Evolutionary conservation across 2,329 filamentous ascomycete genomes (phyloP).

Genomic region (Paecilomyces sp.): DNA sequence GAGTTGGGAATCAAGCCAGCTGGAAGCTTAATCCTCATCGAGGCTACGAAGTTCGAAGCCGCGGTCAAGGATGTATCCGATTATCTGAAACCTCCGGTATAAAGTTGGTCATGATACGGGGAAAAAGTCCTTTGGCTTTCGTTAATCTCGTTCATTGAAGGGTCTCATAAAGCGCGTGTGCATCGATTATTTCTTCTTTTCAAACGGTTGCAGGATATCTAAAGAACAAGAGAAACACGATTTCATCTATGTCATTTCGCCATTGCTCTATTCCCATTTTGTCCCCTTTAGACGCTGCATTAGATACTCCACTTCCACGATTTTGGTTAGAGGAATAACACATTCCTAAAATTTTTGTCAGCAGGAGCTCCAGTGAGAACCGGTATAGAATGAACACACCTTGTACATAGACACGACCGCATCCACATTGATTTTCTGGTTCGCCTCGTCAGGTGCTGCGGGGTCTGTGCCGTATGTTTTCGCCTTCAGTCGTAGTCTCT

Average conservation of each 20-base stretch:
- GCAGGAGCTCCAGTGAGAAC: background rate
- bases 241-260: background rate
- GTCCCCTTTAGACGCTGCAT: constrained; percentile 73
- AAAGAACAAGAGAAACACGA: constrained; percentile 6
- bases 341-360: constrained; percentile 44
- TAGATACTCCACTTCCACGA: constrained; percentile 95
- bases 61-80: constrained; percentile 70
- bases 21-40: constrained; percentile 81
- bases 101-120: constrained; percentile 10
- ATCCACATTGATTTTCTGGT: constrained; percentile 79
- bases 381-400: constrained; percentile 19
- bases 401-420: constrained; percentile 85
- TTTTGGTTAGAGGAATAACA: constrained; percentile 96
- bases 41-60: constrained; percentile 65
- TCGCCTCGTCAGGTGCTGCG: constrained; percentile 44
- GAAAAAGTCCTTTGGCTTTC: constrained; percentile 8
- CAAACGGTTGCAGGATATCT: constrained; percentile 10
- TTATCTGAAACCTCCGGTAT: constrained; percentile 56
- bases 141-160: background rate
- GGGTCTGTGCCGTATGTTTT: constrained; percentile 92
- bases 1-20: constrained; percentile 81
- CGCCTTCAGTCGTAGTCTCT: constrained; percentile 79
- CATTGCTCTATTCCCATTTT: constrained; percentile 36
- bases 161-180: background rate
- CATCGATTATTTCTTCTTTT: constrained; percentile 4